A percentile compares a stretch with the other conserved stretches of the same genome.
phyloP scores from a whole-genome alignment of 2,329 filamentous ascomycete species.

The Cytospora paraplurivora region DNA sequence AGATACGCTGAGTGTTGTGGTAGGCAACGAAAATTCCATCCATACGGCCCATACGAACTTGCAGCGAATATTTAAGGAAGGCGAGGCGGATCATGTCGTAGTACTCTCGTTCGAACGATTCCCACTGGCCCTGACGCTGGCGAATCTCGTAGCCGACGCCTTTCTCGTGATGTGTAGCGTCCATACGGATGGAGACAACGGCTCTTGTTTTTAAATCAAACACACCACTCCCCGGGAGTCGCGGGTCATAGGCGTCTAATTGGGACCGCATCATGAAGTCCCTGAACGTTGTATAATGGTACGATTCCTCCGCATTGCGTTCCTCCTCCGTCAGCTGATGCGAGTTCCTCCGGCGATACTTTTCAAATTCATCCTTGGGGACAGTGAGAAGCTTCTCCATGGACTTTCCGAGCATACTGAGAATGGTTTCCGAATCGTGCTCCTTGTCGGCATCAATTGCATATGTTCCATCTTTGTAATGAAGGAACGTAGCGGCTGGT shows the following conservation, averaged over 20 bases:
- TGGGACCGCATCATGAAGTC: conserved; percentile 95
- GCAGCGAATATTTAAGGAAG: conserved; percentile 94
- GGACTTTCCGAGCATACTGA: conserved; percentile 91
- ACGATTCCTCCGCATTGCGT: conserved; percentile 72
- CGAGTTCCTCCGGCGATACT: conserved; percentile 71
- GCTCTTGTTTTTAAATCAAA: conserved; percentile 97
- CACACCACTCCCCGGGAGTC: conserved; percentile 87
- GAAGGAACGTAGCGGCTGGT: conserved; percentile 79
- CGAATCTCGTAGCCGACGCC: conserved; percentile 88
- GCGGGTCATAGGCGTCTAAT: conserved; percentile 83
- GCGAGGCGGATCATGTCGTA: conserved; percentile 95
- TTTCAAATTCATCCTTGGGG: conserved; percentile 80
- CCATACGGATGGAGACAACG: conserved; percentile 90
- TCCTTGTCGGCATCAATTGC: conserved; percentile 97
- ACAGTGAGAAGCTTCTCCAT: conserved; percentile 95
- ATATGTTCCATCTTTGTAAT: conserved; percentile 82
- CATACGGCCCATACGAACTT: conserved; percentile 97
- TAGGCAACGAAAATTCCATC: conserved; percentile 97
- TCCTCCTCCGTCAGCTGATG: conserved; percentile 72
- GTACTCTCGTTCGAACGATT: conserved; percentile 94
- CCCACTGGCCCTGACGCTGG: conserved; percentile 72
- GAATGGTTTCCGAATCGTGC: conserved; percentile 79
- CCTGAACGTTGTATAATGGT: conserved; percentile 82
- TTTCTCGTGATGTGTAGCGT: conserved; percentile 68
- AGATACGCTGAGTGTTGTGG: conserved; percentile 93